Base-by-base conservation (phyloP, 1,284 basidiomycete species). In the Chondrostereum purpureum region DNA sequence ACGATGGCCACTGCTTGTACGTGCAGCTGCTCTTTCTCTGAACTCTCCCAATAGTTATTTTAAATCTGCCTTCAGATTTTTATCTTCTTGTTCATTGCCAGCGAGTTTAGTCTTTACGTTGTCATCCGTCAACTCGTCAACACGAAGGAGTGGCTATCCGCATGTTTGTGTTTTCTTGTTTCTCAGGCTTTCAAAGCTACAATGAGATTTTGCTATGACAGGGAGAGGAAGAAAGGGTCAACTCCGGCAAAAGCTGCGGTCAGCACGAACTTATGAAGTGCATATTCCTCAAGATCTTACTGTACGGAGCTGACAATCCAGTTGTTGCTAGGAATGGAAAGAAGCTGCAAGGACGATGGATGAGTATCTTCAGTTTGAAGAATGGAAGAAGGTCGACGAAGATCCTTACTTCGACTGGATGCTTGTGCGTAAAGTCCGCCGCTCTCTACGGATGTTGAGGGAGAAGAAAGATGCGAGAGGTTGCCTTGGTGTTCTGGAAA, bases 391-490 rank as follows among this genome's bases (percentile, higher is more conserved):
- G 47, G 63, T 80, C 11, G 88, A 94, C 42, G 86, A 91, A 54
- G 91, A 94, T 62, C 72, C 83, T 8, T 94, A 85, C 55, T 96
- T 92, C 60, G 92, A 97, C 59, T 92, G 84, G 77, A 81, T 79
- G 53, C 75, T 92, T 49, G 82, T 92, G 38, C 75, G 78, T 56
- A 89, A 83, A 75, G 84, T 83, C 36, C 8, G 76, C 50, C 73
- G 75, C 24, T 88, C 86, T 1, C 64, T 91, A 39, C 76, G 63
- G 49, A 70, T 66, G 17, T 63, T 86, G 47, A 65, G 87, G 53
- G 70, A 83, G 60, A 79, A 74, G 62, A 79, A 84, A 31, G 92
- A 97, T 60, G 84, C 80, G 2, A 78, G 88, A 50, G 91, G 88
- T 0, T 76, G 96, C 40, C 77, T 95, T 45, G 92, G 90, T 11